These are phyloP conservation scores for Ceratocystis cubensis DNA, from an alignment of 2,329 filamentous ascomycete genomes.

Conservation along the genomic window DNA sequence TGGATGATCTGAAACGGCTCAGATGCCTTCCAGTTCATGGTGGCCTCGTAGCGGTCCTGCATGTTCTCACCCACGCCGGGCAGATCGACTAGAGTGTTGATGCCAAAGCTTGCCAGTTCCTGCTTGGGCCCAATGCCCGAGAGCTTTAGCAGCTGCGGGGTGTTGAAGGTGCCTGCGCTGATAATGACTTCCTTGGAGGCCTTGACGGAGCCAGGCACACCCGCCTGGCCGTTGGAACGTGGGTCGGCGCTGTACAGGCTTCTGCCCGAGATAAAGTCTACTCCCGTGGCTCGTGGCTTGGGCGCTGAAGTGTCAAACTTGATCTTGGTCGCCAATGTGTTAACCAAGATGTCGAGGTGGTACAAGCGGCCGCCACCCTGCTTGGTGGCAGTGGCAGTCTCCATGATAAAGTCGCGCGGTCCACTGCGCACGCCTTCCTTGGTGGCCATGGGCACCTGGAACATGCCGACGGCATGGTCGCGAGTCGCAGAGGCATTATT, in stretches of 20 bases:
- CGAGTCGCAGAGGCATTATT: constrained; percentile 24
- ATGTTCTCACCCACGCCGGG: constrained; percentile 39
- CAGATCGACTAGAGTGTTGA: constrained; percentile 34
- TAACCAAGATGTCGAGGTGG: constrained; percentile 23
- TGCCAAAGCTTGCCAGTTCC: constrained; percentile 34
- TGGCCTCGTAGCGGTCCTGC: constrained; percentile 34
- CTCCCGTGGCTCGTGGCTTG: constrained; percentile 30
- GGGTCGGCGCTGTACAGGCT: constrained; percentile 26
- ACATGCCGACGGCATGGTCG: constrained; percentile 30
- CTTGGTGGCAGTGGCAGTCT: constrained; percentile 23
- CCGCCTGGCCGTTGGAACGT: constrained; percentile 25
- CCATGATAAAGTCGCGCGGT: constrained; percentile 42
- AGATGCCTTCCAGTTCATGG: constrained; percentile 26
- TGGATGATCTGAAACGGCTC: constrained; percentile 13
- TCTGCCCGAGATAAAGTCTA: constrained; percentile 26
- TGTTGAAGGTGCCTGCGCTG: constrained; percentile 38
- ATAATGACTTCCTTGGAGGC: constrained; percentile 37
- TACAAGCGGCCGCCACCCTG: constrained; percentile 27
- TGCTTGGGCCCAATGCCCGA: constrained; percentile 36
- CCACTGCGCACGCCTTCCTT: constrained; percentile 41
- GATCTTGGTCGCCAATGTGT: constrained; percentile 30
- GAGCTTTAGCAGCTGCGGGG: constrained; percentile 40
- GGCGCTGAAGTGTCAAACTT: constrained; percentile 27
- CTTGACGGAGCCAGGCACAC: constrained; percentile 23
- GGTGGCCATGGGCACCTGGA: constrained; percentile 46